phyloP scores from a whole-genome alignment of 148 eudicot genomes.

The Camellia granthamiana region DNA sequence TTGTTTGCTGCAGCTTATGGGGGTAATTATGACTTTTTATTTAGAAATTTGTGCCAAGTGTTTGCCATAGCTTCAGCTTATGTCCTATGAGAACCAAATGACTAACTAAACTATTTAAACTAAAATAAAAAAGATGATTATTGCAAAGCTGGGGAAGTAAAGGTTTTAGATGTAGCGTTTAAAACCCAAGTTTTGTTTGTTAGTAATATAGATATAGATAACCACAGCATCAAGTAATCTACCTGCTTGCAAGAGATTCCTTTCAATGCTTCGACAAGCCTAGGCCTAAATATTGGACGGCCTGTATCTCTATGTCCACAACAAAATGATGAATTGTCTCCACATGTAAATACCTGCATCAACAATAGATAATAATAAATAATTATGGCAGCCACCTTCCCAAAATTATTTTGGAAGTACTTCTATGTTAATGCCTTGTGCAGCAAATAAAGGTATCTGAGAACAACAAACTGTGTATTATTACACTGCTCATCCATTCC shows the following conservation, averaged over 20 bases:
- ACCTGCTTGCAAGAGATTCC: constrained; percentile 89
- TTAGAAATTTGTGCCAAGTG: too few species aligned
- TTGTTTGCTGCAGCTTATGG: too few species aligned
- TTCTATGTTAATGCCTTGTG: neutral
- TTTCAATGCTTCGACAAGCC: constrained; percentile 74
- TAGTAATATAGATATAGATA: neutral
- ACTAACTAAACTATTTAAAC: too few species aligned
- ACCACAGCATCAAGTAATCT: constrained; percentile 11
- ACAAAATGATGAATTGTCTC: constrained; percentile 90
- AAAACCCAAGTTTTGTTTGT: too few species aligned
- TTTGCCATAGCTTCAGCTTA: too few species aligned
- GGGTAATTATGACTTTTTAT: too few species aligned
- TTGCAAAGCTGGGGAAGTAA: too few species aligned
- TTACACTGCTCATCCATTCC: neutral
- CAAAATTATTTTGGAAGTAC: neutral
- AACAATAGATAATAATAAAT: neutral
- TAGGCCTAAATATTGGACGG: constrained; percentile 89
- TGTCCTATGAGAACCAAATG: too few species aligned
- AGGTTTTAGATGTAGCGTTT: too few species aligned
- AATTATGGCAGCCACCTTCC: neutral
- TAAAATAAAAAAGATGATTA: too few species aligned
- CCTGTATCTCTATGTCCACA: constrained; percentile 82
- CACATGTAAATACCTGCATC: constrained; percentile 87
- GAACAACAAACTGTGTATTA: neutral
- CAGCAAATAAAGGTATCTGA: neutral